Evolutionary conservation across 2,329 filamentous ascomycete genomes (phyloP), one percentile per base, ranked within the genome.

Genomic region (Claviceps monticola): DNA sequence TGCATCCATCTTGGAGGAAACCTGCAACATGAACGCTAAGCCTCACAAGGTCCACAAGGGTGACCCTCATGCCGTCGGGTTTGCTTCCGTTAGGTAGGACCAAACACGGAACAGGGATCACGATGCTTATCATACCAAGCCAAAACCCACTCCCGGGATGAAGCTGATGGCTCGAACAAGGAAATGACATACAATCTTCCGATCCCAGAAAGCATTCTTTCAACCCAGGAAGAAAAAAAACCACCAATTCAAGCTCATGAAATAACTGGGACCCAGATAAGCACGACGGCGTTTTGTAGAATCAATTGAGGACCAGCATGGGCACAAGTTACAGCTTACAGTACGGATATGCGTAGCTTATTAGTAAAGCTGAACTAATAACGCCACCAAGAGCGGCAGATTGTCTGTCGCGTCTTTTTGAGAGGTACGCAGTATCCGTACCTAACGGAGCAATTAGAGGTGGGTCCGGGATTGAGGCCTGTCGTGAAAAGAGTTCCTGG

Each of bases 61-160:
- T 21, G 17, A 19, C 29, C n/a, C 46, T 48, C 34, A 38, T 48
- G 46, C 46, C 19, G 34, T 23, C 46, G 36, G 37, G 37, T 7
- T 49, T 17, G 38, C 19, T 34, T 43, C 46, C 36, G 36, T 37
- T 39, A 19, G 17, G 37, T 34, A 34, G 29, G 9, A 11, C 23
- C 46, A 39, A 48, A 48, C 16, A 49, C 43, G 34, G 48, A 45
- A 43, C 48, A 49, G 16, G 48, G 38, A 43, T 49, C n/a, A 43
- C 23, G 48, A 49, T 42, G 34, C 23, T 45, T 36, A 36, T 38
- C 45, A 14, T 38, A 29, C 44, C 45, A 47, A 21, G 29, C 29
- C 45, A 17, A 19, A 8, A 9, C n/a, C 29, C 45, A 36, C 34
- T 47, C 17, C 19, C 16, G 8, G 34, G n/a, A 38, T 47, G 11